Percentiles rank a stretch among this genome's conserved stretches.
phyloP scores from a whole-genome alignment of 2,329 filamentous ascomycete species.

The Penicillium sp. region DNA sequence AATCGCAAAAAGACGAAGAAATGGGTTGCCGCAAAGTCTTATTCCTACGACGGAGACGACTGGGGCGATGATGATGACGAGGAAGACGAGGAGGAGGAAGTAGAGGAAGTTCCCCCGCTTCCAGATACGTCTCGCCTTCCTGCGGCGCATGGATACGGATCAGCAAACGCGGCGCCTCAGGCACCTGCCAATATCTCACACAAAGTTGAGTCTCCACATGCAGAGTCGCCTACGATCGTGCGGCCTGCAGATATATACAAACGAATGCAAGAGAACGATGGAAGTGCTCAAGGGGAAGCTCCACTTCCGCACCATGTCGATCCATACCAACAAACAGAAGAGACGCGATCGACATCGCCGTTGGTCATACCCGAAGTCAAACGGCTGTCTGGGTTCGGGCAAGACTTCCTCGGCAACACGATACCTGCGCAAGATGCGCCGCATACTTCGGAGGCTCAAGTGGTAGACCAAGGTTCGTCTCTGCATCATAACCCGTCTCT shows the following conservation, averaged over 20 bases:
- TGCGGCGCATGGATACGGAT: background rate
- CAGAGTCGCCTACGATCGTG: constrained; percentile 61
- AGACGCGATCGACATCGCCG: constrained; percentile 14
- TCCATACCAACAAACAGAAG: background rate
- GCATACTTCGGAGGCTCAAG: constrained; percentile 13
- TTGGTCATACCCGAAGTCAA: constrained; percentile 40
- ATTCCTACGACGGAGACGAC: constrained; percentile 87
- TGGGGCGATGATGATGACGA: constrained; percentile 72
- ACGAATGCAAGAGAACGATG: constrained; percentile 63
- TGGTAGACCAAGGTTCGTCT: constrained; percentile 19
- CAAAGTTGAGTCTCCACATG: constrained; percentile 19
- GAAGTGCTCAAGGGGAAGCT: constrained; percentile 44
- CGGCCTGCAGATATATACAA: constrained; percentile 75
- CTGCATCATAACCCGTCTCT: constrained; percentile 52
- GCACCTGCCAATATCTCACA: constrained; percentile 10
- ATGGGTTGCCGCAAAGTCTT: constrained; percentile 86
- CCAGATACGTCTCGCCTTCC: constrained; percentile 26
- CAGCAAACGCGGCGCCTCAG: constrained; percentile 16
- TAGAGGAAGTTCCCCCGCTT: constrained; percentile 16
- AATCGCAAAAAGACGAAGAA: constrained; percentile 87
- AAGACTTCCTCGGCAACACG: constrained; percentile 23
- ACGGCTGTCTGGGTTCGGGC: constrained; percentile 38
- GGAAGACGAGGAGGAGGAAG: constrained; percentile 47
- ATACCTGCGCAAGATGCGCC: constrained; percentile 13
- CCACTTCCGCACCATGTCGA: too few species aligned